These are phyloP conservation scores for Maudiozyma humilis DNA, from an alignment of 1,139 yeast species.

Conservation along the genomic window DNA sequence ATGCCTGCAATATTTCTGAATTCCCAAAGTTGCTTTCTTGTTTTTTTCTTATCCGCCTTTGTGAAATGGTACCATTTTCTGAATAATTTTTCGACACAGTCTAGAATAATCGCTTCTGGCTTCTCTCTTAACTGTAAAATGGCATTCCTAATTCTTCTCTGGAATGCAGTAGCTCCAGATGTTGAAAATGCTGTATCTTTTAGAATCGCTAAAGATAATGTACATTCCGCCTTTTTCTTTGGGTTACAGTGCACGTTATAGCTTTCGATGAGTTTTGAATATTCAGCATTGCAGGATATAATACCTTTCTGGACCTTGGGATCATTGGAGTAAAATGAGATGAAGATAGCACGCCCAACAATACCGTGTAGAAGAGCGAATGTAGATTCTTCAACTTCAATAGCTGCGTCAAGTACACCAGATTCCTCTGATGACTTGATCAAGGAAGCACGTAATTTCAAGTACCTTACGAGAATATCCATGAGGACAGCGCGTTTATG, in stretches of 20 bases:
- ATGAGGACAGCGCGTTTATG: conserved; percentile 21
- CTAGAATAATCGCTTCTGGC: conserved; percentile 54
- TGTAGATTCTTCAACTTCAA: conserved; percentile 17
- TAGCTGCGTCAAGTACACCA: conserved; percentile 10
- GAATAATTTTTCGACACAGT: conserved; percentile 55
- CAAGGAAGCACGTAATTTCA: conserved; percentile 21
- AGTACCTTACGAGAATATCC: conserved; percentile 19
- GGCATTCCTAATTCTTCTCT: conserved; percentile 52
- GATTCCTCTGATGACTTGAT: conserved; percentile 14
- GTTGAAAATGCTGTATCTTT: conserved; percentile 45
- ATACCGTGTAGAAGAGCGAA: conserved; percentile 23
- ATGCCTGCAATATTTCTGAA: conserved; percentile 58
- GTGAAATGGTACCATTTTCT: conserved; percentile 42
- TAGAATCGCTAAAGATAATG: conserved; percentile 36
- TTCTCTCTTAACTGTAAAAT: conserved; percentile 44
- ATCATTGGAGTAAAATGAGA: conserved; percentile 21
- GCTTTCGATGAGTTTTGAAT: conserved; percentile 11
- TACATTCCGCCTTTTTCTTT: not conserved
- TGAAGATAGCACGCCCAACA: conserved; percentile 23
- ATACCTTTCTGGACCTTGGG: conserved; percentile 16
- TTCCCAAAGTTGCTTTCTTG: conserved; percentile 31
- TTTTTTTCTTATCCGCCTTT: conserved; percentile 19
- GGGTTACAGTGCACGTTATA: conserved; percentile 14
- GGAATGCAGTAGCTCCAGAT: conserved; percentile 70
- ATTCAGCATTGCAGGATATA: conserved; percentile 14